Base-by-base conservation (phyloP, 768 basidiomycete species). In the Flagelloscypha sp. region DNA sequence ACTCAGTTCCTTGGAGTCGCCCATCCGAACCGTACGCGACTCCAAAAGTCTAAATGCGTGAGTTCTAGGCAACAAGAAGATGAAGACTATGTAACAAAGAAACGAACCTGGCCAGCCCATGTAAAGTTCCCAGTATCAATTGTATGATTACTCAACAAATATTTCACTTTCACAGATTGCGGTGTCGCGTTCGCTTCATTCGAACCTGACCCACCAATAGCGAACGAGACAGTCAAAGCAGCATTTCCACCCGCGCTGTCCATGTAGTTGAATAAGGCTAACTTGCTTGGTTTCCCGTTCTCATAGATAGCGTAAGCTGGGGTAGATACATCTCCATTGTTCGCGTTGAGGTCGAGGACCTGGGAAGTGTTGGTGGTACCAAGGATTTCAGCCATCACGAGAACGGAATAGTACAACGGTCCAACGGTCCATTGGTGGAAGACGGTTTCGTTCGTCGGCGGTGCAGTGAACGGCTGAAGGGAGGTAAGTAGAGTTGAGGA, bases 291-390 rank as follows among this genome's bases (percentile, higher is more conserved):
- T 3, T 53, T 60, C 12, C 74, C 74, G 38, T 79, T 68, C 52
- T 89, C 83, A 50, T 87, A 88, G 35, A 89, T 71, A 5, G 72
- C 81, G 50, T 86, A 81, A 6, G 70, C 65, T 40, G 84, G 80
- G 5, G 79, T 81, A 43, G 59, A 72, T 10, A 65, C 59, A 45
- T 61, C 72, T n/a, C 56, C 66, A 29, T 47, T 48, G 45, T 72
- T 74, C 30, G 67, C 64, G n/a, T 53, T 52, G 21, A 84, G 63
- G 54, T 89, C 86, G 22, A 83, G 56, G 20, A 89, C 65, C 40
- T 73, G 81, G 1, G 81, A 74, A 2, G 54, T 59, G 54, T 78
- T 77, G 25, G 72, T 70, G 29, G 66, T 61, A n/a, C 83, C 84
- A 21, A 88, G 63, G 3, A 70, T 65, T 53, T 89, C 86, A 1